Evolutionary conservation across 345 rosid species (phyloP).

Genomic region (Heritiera littoralis): DNA sequence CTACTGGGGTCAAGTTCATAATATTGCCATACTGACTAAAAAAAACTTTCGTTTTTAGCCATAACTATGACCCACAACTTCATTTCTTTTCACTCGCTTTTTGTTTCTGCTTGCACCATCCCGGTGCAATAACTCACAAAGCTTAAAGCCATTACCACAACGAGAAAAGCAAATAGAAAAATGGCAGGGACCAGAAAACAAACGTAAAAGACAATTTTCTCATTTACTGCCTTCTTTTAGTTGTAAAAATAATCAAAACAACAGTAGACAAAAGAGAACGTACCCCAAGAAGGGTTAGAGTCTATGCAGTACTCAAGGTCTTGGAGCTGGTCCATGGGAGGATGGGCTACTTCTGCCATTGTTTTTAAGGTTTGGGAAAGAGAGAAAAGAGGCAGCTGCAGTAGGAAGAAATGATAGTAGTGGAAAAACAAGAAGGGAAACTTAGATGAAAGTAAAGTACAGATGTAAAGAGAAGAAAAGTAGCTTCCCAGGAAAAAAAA

Average conservation of each 20-base stretch:
- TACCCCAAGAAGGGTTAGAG: slow-evolving; percentile 99
- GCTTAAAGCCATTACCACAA: neutral
- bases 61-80: slow-evolving; percentile 23
- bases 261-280: slow-evolving; percentile 5
- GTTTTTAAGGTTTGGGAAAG: slow-evolving; percentile 13
- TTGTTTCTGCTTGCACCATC: neutral
- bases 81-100: slow-evolving; percentile 1
- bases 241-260: neutral
- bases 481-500: slow-evolving; percentile 8
- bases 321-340: slow-evolving; percentile 93
- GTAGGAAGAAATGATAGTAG: slow-evolving; percentile 13
- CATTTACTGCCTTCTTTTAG: neutral
- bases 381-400: slow-evolving; percentile 6
- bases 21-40: neutral
- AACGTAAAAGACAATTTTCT: neutral
- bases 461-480: slow-evolving; percentile 59
- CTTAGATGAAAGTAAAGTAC: slow-evolving; percentile 21
- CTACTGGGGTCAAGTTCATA: neutral
- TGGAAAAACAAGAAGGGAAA: slow-evolving; percentile 21
- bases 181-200: neutral
- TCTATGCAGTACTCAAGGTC: slow-evolving; percentile 99
- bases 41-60: neutral
- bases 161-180: neutral
- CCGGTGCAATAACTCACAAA: neutral
- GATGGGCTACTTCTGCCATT: slow-evolving; percentile 72